These are phyloP conservation scores for Colletotrichum lindemuthianum DNA, from an alignment of 2,329 filamentous ascomycete genomes.

Conservation along the genomic window DNA sequence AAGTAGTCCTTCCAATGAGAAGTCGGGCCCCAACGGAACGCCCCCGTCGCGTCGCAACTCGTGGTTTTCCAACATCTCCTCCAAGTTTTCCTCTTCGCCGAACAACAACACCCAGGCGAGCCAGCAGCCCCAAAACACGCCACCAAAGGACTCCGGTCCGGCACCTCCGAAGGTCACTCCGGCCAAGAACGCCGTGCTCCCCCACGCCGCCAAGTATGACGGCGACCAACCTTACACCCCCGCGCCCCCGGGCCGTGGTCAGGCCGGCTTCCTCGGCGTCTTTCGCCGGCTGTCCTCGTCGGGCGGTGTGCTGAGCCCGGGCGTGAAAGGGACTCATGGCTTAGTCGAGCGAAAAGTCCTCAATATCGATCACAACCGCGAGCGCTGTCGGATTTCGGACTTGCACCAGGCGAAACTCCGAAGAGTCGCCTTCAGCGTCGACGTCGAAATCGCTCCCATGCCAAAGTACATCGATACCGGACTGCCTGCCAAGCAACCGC, in stretches of 20 bases:
- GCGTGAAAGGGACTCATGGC: conserved; percentile 65
- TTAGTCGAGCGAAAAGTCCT: conserved; percentile 83
- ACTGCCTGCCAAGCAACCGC: conserved; percentile 50
- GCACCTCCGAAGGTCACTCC: conserved; percentile 57
- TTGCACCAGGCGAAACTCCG: conserved; percentile 83
- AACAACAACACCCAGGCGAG: conserved; percentile 47
- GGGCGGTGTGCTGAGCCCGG: conserved; percentile 58
- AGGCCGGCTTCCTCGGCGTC: conserved; percentile 82
- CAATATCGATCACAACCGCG: conserved; percentile 84
- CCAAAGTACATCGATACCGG: conserved; percentile 78
- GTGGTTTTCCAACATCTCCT: conserved; percentile 94
- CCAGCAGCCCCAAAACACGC: conserved; percentile 46
- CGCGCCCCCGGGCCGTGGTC: conserved; percentile 74
- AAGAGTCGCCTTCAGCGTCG: conserved; percentile 93
- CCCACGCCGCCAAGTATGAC: conserved; percentile 64
- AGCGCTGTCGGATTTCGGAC: conserved; percentile 82
- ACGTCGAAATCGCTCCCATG: conserved; percentile 94
- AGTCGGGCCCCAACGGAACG: conserved; percentile 42
- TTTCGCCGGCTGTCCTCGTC: conserved; percentile 84
- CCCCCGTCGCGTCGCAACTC: conserved; percentile 72
- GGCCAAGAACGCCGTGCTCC: conserved; percentile 68
- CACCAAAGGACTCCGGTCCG: conserved; percentile 45
- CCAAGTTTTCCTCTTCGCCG: conserved; percentile 81
- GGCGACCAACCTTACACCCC: conserved; percentile 76
- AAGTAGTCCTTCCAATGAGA: conserved; percentile 47